Evolutionary conservation across 2,329 filamentous ascomycete genomes (phyloP), one percentile per base, ranked within the genome.

Genomic region (Trichoderma aggressivum): DNA sequence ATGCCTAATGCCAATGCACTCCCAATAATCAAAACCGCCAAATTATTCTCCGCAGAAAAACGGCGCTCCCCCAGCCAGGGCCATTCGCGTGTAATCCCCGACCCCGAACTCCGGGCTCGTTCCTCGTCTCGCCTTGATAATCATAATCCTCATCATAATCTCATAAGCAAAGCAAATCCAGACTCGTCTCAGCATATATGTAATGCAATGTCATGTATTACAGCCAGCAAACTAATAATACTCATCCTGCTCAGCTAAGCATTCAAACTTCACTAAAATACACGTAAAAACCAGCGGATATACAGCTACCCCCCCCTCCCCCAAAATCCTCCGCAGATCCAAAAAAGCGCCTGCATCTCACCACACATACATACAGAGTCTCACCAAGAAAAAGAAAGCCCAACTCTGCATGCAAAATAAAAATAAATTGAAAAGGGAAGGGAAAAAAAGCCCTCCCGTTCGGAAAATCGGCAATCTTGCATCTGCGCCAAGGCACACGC

Each of bases 401-500:
- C n/a, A 26, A 50, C n/a, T 6, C 10, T 6, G 7, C 43, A 30
- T 24, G 21, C 43, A 36, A 39, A 61, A 32, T 18, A 59, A 59
- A 43, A 43, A 43, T 43, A 43, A 43, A 43, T 43, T 16, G 6
- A 43, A 18, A 43, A 30, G n/a, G n/a, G n/a, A n/a, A n/a, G n/a
- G n/a, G n/a, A n/a, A 32, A 32, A 32, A 43, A 30, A 21, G 11
- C 47, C 47, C 21, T 53, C 32, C 61, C 61, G 36, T 26, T 32
- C 61, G 61, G 61, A 21, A 64, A 64, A 53, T 24, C 61, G 61
- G 61, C 61, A 64, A 64, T 64, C 61, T 64, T 50, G 39, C 60
- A 62, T 62, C 36, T n/a, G 16, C 21, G 59, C 60, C 39, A 53
- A 64, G 61, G 39, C 39, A 43, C 43, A 43, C 12, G 26, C 28